phyloP scores from a whole-genome alignment of 139 green algal species.

The Bryopsis sp. region DNA sequence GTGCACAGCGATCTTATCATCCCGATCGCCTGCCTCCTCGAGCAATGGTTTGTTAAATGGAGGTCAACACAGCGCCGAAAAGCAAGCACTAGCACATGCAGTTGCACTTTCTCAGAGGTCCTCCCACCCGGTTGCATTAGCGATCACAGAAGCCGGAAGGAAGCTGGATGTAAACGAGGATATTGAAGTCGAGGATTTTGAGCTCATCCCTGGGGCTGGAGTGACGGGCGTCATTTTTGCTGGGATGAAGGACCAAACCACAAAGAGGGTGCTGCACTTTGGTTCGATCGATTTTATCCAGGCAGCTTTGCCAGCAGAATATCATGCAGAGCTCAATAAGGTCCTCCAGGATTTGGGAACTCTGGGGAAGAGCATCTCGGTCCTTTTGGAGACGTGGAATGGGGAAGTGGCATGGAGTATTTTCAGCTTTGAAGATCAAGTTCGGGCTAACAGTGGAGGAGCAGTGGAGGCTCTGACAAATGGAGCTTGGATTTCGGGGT shows the following conservation, averaged over 20 bases:
- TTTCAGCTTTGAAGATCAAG: conserved; percentile 8
- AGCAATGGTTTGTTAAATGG: no score
- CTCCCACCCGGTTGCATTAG: not conserved
- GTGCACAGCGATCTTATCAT: not conserved
- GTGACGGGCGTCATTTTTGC: conserved; percentile 2
- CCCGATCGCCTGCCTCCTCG: no score
- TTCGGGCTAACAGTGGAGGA: not conserved
- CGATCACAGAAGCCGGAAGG: not conserved
- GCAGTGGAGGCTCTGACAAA: not conserved
- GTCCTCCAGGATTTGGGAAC: not conserved
- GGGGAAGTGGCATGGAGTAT: not conserved
- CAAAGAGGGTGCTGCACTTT: no score
- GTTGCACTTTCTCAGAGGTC: conserved; percentile 14
- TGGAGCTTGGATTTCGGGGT: not conserved
- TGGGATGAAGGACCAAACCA: no score
- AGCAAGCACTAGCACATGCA: not conserved
- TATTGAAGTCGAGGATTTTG: not conserved
- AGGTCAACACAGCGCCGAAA: not conserved
- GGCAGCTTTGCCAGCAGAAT: not conserved
- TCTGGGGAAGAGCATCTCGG: not conserved
- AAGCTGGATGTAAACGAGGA: not conserved
- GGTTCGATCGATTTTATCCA: conserved; percentile 11
- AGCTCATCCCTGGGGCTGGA: not conserved
- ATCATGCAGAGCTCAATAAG: not conserved
- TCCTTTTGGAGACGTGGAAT: not conserved